Conservation (phyloP, 805 yeast genomes). For the Myxozyma lipomycoides region DNA sequence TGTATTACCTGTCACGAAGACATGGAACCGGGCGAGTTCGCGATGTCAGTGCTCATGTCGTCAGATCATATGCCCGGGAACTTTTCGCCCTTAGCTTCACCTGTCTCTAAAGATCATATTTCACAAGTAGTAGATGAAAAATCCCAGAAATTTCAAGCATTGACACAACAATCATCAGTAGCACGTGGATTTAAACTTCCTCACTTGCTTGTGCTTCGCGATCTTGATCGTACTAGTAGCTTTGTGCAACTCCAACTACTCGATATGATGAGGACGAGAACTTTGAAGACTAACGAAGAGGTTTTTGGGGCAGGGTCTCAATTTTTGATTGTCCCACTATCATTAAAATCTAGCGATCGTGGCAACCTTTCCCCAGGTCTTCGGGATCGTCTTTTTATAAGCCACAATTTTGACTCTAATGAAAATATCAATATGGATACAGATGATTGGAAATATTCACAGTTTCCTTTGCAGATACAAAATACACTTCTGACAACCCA, state of each 20-base stretch:
- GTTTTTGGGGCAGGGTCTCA: slow-evolving; percentile 9
- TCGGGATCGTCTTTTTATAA: slow-evolving; percentile 22
- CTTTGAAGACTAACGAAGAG: slow-evolving; percentile 10
- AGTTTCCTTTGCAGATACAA: not conserved
- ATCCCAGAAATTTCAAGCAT: not conserved
- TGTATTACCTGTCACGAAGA: slow-evolving; percentile 12
- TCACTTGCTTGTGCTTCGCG: slow-evolving; percentile 15
- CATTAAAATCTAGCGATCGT: not conserved
- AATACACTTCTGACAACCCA: not conserved
- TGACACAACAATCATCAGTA: not conserved
- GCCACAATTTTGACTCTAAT: slow-evolving; percentile 15
- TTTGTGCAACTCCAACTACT: slow-evolving; percentile 24
- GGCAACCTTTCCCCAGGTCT: slow-evolving; percentile 18
- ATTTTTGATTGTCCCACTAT: slow-evolving; percentile 19
- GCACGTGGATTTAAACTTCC: slow-evolving; percentile 6
- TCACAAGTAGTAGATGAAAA: not conserved
- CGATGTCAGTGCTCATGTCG: slow-evolving; percentile 6
- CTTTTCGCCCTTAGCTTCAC: slow-evolving; percentile 16
- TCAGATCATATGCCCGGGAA: slow-evolving; percentile 7
- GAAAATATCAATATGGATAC: too few species aligned
- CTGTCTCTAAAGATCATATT: not conserved
- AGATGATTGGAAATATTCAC: slow-evolving; percentile 2
- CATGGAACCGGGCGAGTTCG: slow-evolving; percentile 20
- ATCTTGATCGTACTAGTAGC: slow-evolving; percentile 18
- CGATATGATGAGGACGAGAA: slow-evolving; percentile 20